Evolutionary conservation across 768 basidiomycete species (phyloP), one percentile per base, ranked within the genome.

Genomic region (Vararia minispora): DNA sequence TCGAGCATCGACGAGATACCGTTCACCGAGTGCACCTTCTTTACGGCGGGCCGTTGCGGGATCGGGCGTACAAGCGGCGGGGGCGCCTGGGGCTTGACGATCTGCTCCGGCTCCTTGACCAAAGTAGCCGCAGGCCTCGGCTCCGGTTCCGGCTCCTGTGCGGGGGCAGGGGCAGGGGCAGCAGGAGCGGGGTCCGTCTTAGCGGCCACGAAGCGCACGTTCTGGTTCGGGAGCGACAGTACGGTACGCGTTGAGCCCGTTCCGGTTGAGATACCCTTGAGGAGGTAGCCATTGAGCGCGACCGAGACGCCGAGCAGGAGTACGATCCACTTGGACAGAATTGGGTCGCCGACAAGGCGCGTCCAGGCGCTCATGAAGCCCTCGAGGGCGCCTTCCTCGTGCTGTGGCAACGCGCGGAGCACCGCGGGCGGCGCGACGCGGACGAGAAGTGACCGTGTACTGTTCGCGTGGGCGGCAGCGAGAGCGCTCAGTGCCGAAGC

Each of bases 301-400:
- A 97, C 82, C 42, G 81, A 85, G 43, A 94, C 71, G 3, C 78
- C 83, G 17, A 99, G 74, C 12, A 85, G 68, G 40, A 87, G 69
- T 34, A 97, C 86, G 54, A 98, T 91, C 84, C 88, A 92, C 63
- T 98, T 98, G 51, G 76, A 80, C 44, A 98, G 62, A 35, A 97
- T 74, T 1, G 94, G 94, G 53, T 99, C 94, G 26, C 90, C 90
- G 35, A 97, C 89, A 47, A 97, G 77, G 11, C 66, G 63, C 7
- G 88, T 87, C 92, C 92, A 97, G 3, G 74, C 71, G 29, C 75
- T 74, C 84, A 95, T 86, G 66, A 92, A 92, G 43, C 73, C 69
- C 43, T 92, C 89, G 38, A 94, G 62, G 16, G 73, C 61, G 41
- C 79, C 76, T 18, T 62, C 65, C 3, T 70, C 35, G 26, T 40